Conservation (phyloP, 78 protist genomes). For the Pelomyxa schiedti region DNA sequence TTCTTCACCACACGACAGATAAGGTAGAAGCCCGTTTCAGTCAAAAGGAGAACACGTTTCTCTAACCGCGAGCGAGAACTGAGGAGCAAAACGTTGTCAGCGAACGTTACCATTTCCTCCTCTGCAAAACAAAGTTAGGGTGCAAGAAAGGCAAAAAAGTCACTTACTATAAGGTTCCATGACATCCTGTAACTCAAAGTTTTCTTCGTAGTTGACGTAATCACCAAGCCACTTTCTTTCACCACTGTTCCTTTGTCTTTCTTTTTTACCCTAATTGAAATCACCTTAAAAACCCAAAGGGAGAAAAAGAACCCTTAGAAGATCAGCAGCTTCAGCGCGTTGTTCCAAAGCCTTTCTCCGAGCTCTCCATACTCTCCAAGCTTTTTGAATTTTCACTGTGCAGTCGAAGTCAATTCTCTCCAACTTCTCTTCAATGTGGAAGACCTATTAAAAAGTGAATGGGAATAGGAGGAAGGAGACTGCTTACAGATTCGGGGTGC, state of each 20-base stretch:
- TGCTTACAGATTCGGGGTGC: slow-evolving; percentile 59
- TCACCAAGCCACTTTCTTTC: slow-evolving; percentile 44
- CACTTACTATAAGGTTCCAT: slow-evolving; percentile 30
- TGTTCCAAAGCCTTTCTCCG: slow-evolving; percentile 58
- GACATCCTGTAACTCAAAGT: slow-evolving; percentile 41
- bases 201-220: slow-evolving; percentile 50
- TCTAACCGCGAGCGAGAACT: slow-evolving; percentile 39
- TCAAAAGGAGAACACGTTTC: slow-evolving; percentile 22
- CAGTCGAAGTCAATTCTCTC: slow-evolving; percentile 48
- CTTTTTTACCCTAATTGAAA: slow-evolving; percentile 58
- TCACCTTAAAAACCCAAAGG: no score
- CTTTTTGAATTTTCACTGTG: slow-evolving; percentile 31
- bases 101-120: slow-evolving; percentile 47
- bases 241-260: slow-evolving; percentile 46
- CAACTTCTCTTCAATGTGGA: slow-evolving; percentile 44
- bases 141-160: neutral
- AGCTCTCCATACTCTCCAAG: slow-evolving; percentile 40
- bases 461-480: neutral
- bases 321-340: slow-evolving; percentile 34
- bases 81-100: slow-evolving; percentile 27
- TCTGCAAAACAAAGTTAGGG: neutral
- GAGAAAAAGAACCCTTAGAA: no score
- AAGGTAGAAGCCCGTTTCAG: slow-evolving; percentile 46
- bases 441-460: slow-evolving; percentile 12
- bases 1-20: slow-evolving; percentile 40